Conservation (phyloP, 805 yeast species). For the Ogataea pini region DNA sequence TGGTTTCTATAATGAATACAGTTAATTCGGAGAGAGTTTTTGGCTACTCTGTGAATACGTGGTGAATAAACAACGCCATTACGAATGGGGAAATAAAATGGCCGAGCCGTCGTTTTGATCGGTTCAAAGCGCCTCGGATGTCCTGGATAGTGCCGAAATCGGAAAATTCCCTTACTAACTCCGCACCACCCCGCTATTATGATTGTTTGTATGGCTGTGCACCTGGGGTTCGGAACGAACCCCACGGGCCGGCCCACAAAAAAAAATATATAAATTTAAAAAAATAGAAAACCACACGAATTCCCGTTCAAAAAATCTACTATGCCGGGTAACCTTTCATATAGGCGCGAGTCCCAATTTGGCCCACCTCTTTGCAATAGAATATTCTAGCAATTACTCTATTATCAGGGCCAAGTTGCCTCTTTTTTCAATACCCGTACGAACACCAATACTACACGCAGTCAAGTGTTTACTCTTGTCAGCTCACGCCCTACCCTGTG, state of each 20-base stretch:
- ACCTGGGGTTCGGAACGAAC: neutral
- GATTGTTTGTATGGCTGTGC: neutral
- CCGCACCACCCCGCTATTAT: neutral
- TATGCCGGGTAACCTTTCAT: neutral
- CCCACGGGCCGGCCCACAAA: neutral
- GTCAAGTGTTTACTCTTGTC: neutral
- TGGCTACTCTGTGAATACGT: too few relatives aligned
- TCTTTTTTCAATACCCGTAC: neutral
- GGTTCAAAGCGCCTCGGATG: too few relatives aligned
- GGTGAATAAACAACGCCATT: too few relatives aligned
- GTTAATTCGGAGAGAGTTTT: too few relatives aligned
- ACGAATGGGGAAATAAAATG: too few relatives aligned
- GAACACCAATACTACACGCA: too few relatives aligned
- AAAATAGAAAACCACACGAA: too few relatives aligned
- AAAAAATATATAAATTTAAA: neutral
- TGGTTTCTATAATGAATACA: too few relatives aligned
- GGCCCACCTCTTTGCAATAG: neutral
- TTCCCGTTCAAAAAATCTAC: too few relatives aligned
- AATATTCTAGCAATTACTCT: slow-evolving; percentile 7
- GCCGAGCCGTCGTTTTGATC: too few relatives aligned
- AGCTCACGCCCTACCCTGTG: neutral
- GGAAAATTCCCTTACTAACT: neutral
- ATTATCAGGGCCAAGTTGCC: neutral
- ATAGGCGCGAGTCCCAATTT: neutral
- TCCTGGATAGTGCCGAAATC: too few relatives aligned